A percentile compares a stretch with the other conserved stretches of the same genome.
These are phyloP conservation scores for Scedosporium dehoogii DNA, from an alignment of 2,329 filamentous ascomycete genomes.

Conservation along the genomic window DNA sequence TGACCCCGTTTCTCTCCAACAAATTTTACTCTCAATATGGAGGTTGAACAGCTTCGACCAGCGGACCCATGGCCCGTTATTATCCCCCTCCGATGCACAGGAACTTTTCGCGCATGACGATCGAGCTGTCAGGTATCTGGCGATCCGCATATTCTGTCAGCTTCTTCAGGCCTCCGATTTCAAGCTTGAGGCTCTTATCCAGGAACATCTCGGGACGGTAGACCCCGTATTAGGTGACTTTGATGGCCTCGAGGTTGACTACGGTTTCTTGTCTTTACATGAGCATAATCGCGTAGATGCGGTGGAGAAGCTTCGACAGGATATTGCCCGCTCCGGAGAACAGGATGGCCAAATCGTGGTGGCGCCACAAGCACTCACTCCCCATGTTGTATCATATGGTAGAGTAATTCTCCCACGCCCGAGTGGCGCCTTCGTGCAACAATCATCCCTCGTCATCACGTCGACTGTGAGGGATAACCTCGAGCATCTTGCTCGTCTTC, in stretches of 20 bases:
- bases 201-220: constrained; percentile 50
- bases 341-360: constrained; percentile 15
- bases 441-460: constrained; percentile 52
- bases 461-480: constrained; percentile 65
- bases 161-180: constrained; percentile 72
- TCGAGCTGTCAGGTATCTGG: constrained; percentile 63
- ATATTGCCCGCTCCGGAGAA: constrained; percentile 9
- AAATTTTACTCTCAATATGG: constrained; percentile 58
- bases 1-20: constrained; percentile 16
- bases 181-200: constrained; percentile 63
- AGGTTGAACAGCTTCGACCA: constrained; percentile 71
- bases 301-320: constrained; percentile 6
- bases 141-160: constrained; percentile 70
- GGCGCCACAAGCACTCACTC: constrained; percentile 38
- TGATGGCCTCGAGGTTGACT: constrained; percentile 71
- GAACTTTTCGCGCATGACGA: constrained; percentile 52
- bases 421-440: constrained; percentile 33
- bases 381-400: constrained; percentile 55
- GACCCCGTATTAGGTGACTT: constrained; percentile 58
- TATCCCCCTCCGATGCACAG: constrained; percentile 60
- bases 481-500: constrained; percentile 52
- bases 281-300: constrained; percentile 43
- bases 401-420: constrained; percentile 57
- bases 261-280: constrained; percentile 56
- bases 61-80: constrained; percentile 52